Conservation (phyloP, 2,329 filamentous ascomycete genomes). For the Paraconiothyrium brasiliense region DNA sequence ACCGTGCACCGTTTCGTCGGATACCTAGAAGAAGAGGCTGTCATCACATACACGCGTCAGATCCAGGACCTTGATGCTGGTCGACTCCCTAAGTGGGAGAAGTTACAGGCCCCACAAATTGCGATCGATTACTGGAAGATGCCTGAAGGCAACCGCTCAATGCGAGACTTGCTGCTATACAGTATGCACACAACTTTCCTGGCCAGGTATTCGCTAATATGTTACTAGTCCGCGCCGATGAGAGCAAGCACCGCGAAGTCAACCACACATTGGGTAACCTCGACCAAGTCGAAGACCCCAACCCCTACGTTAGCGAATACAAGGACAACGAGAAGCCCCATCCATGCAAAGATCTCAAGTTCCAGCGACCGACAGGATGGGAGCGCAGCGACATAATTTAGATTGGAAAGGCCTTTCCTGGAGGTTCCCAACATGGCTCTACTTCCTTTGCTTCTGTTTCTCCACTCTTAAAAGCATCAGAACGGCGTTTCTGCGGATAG, state of each 20-base stretch:
- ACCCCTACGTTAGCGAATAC: conserved; percentile 88
- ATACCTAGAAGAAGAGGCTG: conserved; percentile 96
- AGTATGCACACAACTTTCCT: conserved; percentile 62
- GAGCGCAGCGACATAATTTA: conserved; percentile 73
- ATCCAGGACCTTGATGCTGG: conserved; percentile 87
- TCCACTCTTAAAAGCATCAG: conserved; percentile 21
- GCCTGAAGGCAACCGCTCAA: conserved; percentile 81
- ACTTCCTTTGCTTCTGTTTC: conserved; percentile 4
- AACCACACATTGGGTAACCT: conserved; percentile 95
- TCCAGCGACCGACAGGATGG: conserved; percentile 77
- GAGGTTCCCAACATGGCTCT: conserved; percentile 5
- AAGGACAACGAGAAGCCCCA: conserved; percentile 73
- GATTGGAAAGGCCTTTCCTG: conserved; percentile 11
- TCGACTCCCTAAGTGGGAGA: conserved; percentile 82
- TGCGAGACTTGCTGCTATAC: conserved; percentile 88
- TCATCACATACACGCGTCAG: conserved; percentile 91
- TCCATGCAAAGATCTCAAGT: conserved; percentile 72
- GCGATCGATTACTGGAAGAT: conserved; percentile 94
- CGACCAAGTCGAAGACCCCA: conserved; percentile 84
- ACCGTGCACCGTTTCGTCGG: conserved; percentile 96
- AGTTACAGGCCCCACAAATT: conserved; percentile 84
- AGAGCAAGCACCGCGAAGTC: conserved; percentile 78
- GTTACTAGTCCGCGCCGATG: conserved; percentile 46
- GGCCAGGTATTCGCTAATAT: conserved; percentile 5
- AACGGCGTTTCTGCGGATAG: conserved; percentile 16